phyloP scores from a whole-genome alignment of 805 yeast genomes.

The Pichia heedii region DNA sequence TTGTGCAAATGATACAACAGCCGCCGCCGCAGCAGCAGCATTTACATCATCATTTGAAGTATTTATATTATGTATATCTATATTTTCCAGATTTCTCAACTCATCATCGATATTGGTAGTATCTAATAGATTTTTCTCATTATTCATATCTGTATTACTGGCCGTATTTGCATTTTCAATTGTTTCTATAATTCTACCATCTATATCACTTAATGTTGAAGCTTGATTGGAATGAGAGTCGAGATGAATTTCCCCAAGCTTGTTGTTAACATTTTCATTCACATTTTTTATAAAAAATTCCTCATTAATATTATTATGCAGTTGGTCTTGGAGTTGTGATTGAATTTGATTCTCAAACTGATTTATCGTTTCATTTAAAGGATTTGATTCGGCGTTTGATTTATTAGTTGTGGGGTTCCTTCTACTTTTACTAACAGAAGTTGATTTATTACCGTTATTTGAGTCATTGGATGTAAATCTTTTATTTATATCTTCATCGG shows the following conservation, averaged over 20 bases:
- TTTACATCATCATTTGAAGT: slow-evolving; percentile 5
- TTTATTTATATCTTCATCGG: background rate
- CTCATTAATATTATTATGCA: background rate
- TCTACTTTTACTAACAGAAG: background rate
- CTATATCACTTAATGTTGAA: background rate
- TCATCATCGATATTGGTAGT: slow-evolving; percentile 12
- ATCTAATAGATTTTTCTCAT: slow-evolving; percentile 2
- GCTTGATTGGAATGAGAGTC: background rate
- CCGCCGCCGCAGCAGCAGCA: slow-evolving; percentile 6
- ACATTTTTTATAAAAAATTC: background rate
- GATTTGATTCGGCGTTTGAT: background rate
- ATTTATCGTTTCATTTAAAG: background rate
- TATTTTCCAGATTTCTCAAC: slow-evolving; percentile 8
- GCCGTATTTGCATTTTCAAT: background rate
- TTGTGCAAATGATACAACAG: slow-evolving; percentile 2
- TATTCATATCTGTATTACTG: background rate
- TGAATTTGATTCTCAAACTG: slow-evolving; percentile 8
- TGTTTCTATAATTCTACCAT: too few relatives aligned
- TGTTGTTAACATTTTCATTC: too few relatives aligned
- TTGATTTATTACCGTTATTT: background rate
- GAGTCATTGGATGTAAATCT: background rate
- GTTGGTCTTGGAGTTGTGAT: slow-evolving; percentile 5
- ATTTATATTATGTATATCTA: background rate
- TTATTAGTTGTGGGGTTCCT: background rate
- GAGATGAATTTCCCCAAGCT: background rate